phyloP scores from a whole-genome alignment of 129 eudicot genomes.

The Pulicaria dysenterica region DNA sequence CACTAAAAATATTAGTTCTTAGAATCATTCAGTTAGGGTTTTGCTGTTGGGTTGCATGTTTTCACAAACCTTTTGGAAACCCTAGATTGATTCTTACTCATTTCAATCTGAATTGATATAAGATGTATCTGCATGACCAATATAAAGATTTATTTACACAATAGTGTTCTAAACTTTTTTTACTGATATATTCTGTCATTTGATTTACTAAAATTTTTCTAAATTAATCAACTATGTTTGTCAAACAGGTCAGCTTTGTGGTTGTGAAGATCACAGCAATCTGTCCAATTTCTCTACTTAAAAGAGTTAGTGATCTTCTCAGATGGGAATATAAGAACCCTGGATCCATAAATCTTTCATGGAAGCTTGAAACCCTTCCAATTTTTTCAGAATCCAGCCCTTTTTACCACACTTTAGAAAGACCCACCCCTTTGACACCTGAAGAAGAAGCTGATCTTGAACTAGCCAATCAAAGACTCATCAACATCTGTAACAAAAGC shows the following conservation, averaged over 20 bases:
- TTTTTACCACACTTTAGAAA: conserved; percentile 69
- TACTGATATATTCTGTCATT: neutral
- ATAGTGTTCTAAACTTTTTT: too few relatives aligned
- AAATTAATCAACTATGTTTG: neutral
- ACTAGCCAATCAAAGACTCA: conserved; percentile 59
- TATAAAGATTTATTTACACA: too few relatives aligned
- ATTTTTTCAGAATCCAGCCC: conserved; percentile 79
- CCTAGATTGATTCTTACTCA: neutral
- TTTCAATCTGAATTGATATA: neutral
- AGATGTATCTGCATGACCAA: too few relatives aligned
- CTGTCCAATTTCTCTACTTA: conserved; percentile 53
- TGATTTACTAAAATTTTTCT: too few relatives aligned
- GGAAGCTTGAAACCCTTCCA: conserved; percentile 83
- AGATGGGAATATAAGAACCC: conserved; percentile 78
- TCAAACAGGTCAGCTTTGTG: conserved; percentile 79
- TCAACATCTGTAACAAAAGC: conserved; percentile 53
- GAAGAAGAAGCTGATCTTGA: conserved; percentile 83
- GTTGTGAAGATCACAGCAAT: conserved; percentile 93
- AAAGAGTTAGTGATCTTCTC: conserved; percentile 76
- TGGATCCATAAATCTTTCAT: conserved; percentile 62
- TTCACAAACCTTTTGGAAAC: neutral
- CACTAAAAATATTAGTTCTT: neutral
- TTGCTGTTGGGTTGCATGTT: neutral
- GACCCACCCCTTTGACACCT: conserved; percentile 64
- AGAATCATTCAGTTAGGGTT: neutral